Evolutionary conservation across 805 yeast species (phyloP).

Genomic region (Priceomyces medius): DNA sequence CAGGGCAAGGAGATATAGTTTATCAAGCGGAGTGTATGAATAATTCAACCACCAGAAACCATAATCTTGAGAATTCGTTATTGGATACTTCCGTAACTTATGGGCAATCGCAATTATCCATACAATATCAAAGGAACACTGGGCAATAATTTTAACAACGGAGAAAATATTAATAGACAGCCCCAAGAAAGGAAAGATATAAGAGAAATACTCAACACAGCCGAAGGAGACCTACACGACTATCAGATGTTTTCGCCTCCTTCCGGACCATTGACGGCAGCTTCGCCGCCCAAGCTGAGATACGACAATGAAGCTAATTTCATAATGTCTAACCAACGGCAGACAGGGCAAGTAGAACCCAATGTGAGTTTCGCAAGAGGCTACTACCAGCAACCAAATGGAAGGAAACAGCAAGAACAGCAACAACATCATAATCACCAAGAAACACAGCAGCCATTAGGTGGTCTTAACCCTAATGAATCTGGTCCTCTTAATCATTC

Average conservation of each 20-base stretch:
- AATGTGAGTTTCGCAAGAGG: constrained; percentile 16
- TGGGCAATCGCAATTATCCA: not conserved
- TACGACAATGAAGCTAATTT: constrained; percentile 4
- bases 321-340: constrained; percentile 7
- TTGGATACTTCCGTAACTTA: not conserved
- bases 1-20: not conserved
- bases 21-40: not conserved
- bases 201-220: not conserved
- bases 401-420: not conserved
- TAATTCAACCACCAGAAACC: not conserved
- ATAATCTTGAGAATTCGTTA: not conserved
- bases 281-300: constrained; percentile 6
- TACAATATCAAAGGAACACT: not conserved
- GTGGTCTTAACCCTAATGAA: not conserved
- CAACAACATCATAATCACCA: not conserved
- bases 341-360: constrained; percentile 10
- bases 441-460: not conserved
- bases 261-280: constrained; percentile 1
- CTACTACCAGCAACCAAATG: not conserved
- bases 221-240: not conserved
- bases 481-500: not conserved
- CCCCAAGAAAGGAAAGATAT: not conserved
- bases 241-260: constrained; percentile 7
- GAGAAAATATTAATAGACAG: not conserved
- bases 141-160: not conserved